A percentile compares a stretch with the other conserved stretches of the same genome.
Evolutionary conservation across 345 rosid genomes (phyloP).

Genomic region (Eucalyptus regnans): DNA sequence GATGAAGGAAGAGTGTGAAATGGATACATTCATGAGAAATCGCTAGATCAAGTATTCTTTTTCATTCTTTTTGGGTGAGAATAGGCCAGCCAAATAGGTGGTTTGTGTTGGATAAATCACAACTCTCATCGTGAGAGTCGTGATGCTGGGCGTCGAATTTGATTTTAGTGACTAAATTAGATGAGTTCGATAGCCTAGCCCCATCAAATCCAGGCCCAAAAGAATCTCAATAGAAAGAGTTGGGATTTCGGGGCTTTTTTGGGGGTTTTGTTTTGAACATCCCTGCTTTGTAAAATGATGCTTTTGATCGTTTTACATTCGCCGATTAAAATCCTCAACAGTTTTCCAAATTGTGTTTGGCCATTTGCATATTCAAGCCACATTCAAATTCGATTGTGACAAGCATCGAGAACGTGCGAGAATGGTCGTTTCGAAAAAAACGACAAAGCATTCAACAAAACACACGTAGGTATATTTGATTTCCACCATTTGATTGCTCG

Average conservation of each 20-base stretch:
- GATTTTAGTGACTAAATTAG: neutral
- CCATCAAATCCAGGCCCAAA: neutral
- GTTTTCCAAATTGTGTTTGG: too few species aligned
- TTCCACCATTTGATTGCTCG: neutral
- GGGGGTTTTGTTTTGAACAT: neutral
- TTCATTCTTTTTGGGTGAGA: neutral
- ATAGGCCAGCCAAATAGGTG: neutral
- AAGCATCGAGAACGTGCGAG: neutral
- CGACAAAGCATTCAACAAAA: neutral
- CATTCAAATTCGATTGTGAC: neutral
- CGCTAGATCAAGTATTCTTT: neutral
- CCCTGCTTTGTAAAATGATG: neutral
- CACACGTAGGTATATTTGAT: fast-evolving
- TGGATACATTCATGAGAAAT: neutral
- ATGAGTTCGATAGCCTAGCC: neutral
- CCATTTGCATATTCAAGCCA: too few species aligned
- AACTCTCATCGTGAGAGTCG: neutral
- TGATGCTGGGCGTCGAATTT: neutral
- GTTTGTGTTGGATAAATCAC: neutral
- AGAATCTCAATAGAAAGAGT: neutral
- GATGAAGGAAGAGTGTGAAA: neutral
- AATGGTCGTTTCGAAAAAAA: neutral
- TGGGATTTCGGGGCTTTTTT: neutral
- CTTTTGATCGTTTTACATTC: neutral
- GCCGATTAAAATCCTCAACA: too few species aligned